Conservation (phyloP, 495 filamentous ascomycete genomes). For the Entonaema liquescens region DNA sequence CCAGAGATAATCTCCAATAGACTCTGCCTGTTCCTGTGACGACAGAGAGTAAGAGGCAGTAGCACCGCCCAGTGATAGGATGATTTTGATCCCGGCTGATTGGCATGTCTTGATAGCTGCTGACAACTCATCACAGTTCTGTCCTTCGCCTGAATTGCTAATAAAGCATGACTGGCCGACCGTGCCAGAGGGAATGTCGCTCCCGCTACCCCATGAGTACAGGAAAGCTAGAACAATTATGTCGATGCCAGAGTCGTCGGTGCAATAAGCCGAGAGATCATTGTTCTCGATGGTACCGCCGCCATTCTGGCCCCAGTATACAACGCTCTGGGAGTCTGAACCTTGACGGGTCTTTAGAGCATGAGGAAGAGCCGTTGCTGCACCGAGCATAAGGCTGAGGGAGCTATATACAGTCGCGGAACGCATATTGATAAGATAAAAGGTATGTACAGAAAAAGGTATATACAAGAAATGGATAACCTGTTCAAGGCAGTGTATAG, state of each 20-base stretch:
- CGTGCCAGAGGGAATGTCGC: constrained; percentile 48
- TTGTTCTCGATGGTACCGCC: constrained; percentile 53
- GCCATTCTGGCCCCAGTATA: constrained; percentile 58
- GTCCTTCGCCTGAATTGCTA: constrained; percentile 42
- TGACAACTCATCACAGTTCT: constrained; percentile 57
- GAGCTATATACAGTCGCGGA: constrained; percentile 38
- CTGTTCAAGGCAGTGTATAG: constrained; percentile 23
- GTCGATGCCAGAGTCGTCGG: constrained; percentile 51
- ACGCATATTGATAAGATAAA: constrained; percentile 42
- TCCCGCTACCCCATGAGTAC: constrained; percentile 50
- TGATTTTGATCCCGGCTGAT: constrained; percentile 56
- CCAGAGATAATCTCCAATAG: constrained; percentile 62
- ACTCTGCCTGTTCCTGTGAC: constrained; percentile 52
- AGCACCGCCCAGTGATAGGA: constrained; percentile 61
- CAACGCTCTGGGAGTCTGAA: constrained; percentile 48
- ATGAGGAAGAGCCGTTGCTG: constrained; percentile 45
- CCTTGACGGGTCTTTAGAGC: constrained; percentile 36
- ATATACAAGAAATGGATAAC: constrained; percentile 35
- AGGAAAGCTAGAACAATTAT: constrained; percentile 65
- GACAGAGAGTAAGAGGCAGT: constrained; percentile 51
- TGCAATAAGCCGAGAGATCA: constrained; percentile 54
- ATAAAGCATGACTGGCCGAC: constrained; percentile 54
- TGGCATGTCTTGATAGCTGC: constrained; percentile 61
- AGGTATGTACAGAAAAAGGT: constrained; percentile 38
- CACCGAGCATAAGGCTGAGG: constrained; percentile 45